These are phyloP conservation scores for Hordeum pubiflorum DNA, from an alignment of 202 grass and related monocot species.

Conservation along the genomic window DNA sequence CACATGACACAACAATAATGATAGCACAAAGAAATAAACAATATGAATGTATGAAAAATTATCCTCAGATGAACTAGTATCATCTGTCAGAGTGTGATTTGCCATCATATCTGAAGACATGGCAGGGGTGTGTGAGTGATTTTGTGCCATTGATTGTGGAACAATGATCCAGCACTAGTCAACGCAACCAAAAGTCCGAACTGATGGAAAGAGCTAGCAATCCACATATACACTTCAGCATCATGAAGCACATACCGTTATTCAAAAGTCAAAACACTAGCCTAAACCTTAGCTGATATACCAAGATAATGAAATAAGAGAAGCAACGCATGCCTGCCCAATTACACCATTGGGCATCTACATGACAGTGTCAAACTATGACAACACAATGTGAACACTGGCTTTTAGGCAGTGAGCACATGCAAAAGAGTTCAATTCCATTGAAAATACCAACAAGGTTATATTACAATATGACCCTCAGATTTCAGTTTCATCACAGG, in stretches of 20 bases:
- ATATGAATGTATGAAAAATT: not conserved
- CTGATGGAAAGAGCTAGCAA: no score
- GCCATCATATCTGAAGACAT: not conserved
- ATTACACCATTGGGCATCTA: not conserved
- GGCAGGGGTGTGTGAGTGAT: not conserved
- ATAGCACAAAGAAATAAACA: not conserved
- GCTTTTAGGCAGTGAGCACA: not conserved
- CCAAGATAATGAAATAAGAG: not conserved
- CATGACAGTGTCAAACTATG: not conserved
- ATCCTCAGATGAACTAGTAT: not conserved
- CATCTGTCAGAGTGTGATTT: not conserved
- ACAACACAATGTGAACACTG: not conserved
- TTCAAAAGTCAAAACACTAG: not conserved
- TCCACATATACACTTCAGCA: no score
- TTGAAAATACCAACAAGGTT: not conserved
- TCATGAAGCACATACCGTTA: not conserved
- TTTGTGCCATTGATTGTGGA: not conserved
- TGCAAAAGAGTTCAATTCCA: not conserved
- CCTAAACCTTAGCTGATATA: not conserved
- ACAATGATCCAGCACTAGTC: not conserved
- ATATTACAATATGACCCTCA: slow-evolving; percentile 20
- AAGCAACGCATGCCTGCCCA: not conserved
- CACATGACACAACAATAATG: not conserved
- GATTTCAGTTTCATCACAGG: slow-evolving; percentile 21
- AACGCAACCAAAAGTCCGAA: no score